phyloP scores from a whole-genome alignment of 1,284 basidiomycete genomes.

The Caloboletus inedulis region DNA sequence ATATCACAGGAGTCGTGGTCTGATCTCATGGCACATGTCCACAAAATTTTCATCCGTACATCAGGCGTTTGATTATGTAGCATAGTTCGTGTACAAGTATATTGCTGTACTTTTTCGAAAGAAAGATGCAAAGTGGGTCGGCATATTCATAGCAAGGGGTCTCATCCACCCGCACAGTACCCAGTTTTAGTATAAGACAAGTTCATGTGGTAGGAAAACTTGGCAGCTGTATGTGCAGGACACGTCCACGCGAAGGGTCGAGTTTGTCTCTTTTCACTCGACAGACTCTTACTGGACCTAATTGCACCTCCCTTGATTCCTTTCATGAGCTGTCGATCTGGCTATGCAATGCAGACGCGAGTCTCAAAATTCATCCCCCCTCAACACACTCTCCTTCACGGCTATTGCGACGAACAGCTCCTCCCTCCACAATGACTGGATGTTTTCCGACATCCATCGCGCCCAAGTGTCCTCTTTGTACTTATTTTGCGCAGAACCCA shows the following conservation, averaged over 20 bases:
- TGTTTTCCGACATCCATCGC: slow-evolving; percentile 34
- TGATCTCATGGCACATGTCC: slow-evolving; percentile 9
- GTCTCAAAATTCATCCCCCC: slow-evolving; percentile 36
- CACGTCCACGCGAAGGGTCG: background rate
- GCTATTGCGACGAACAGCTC: slow-evolving; percentile 51
- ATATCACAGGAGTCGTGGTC: slow-evolving; percentile 9
- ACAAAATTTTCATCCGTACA: slow-evolving; percentile 10
- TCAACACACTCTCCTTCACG: slow-evolving; percentile 43
- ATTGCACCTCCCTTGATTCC: background rate
- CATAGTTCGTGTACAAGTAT: background rate
- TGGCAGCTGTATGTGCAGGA: no score
- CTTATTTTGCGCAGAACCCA: background rate
- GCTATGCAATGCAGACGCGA: background rate
- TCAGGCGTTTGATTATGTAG: background rate
- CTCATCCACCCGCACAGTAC: no score
- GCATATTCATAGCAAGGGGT: background rate
- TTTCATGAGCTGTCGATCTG: background rate
- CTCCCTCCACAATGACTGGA: slow-evolving; percentile 42
- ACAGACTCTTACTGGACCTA: background rate
- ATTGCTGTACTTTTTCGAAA: background rate
- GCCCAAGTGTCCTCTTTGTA: slow-evolving; percentile 24
- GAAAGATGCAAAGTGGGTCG: background rate
- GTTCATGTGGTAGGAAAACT: no score
- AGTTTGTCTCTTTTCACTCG: background rate
- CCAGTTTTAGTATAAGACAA: no score